A percentile compares a stretch with the other conserved stretches of the same genome.
Conservation (phyloP, 352 stramenopile species). For the Phytophthora hibernalis region DNA sequence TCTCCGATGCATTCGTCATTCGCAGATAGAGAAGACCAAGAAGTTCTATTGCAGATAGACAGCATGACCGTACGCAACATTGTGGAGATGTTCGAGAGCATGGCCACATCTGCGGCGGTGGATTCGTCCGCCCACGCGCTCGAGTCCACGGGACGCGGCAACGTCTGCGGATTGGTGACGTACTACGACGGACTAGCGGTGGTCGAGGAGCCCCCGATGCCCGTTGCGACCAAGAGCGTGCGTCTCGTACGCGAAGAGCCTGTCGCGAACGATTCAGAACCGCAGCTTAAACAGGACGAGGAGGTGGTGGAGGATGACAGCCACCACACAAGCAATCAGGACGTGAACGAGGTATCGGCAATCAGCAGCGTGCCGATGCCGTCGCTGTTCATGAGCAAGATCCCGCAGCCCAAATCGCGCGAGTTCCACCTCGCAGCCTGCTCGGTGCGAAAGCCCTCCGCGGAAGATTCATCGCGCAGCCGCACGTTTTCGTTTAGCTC, state of each 20-base stretch:
- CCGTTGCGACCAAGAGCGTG: conserved; percentile 25
- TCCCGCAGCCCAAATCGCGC: conserved; percentile 41
- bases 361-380: conserved; percentile 2
- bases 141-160: conserved; percentile 23
- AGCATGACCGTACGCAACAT: conserved; percentile 48
- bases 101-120: conserved; percentile 20
- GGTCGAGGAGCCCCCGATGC: conserved; percentile 25
- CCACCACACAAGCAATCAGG: conserved; percentile 27
- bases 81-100: conserved; percentile 44
- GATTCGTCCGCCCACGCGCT: conserved; percentile 6
- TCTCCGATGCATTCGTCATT: conserved; percentile 25
- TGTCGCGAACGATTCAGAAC: conserved; percentile 2
- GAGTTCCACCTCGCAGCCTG: conserved; percentile 27
- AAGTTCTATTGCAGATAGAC: conserved; percentile 9
- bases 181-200: conserved; percentile 41
- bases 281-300: conserved; percentile 10
- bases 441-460: conserved; percentile 21
- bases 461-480: neutral
- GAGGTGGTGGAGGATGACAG: conserved; percentile 7
- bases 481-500: conserved; percentile 13
- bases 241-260: conserved; percentile 8
- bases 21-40: conserved; percentile 14
- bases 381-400: conserved; percentile 28
- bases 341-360: conserved; percentile 13
- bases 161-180: conserved; percentile 38